phyloP scores from a whole-genome alignment of 1,284 basidiomycete genomes.

The Leccinum solheimii region DNA sequence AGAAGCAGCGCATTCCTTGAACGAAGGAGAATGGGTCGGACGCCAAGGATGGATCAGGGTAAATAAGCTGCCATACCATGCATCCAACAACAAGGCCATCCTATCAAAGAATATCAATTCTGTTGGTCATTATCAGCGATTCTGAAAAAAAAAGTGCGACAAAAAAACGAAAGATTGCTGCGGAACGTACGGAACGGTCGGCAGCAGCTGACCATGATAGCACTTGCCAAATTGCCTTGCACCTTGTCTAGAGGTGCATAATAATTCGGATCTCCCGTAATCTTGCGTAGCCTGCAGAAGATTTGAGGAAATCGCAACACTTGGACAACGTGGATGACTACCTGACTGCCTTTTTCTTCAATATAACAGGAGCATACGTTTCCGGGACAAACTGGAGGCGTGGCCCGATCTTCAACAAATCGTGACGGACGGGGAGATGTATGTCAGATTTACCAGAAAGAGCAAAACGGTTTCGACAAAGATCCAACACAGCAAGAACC shows the following conservation, averaged over 20 bases:
- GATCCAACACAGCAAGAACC: conserved; percentile 64
- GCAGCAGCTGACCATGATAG: conserved; percentile 56
- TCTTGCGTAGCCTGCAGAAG: conserved; percentile 38
- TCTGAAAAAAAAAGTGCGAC: not conserved
- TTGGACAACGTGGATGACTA: not conserved
- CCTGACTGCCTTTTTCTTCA: conserved; percentile 54
- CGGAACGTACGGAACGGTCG: conserved; percentile 68
- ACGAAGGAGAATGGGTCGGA: not conserved
- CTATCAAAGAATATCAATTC: conserved; percentile 69
- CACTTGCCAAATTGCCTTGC: conserved; percentile 41
- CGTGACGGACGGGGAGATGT: not conserved
- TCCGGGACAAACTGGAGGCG: conserved; percentile 62
- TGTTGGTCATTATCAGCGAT: conserved; percentile 30
- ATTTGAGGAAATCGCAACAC: not conserved
- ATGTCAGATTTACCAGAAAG: conserved; percentile 42
- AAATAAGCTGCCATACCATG: conserved; percentile 39
- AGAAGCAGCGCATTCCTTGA: conserved; percentile 55
- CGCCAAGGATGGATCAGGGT: not conserved
- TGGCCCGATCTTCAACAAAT: not conserved
- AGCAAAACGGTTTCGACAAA: conserved; percentile 49
- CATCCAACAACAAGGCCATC: conserved; percentile 73
- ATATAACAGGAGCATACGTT: conserved; percentile 68
- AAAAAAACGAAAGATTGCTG: not conserved
- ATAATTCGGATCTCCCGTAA: conserved; percentile 43
- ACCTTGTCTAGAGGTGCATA: conserved; percentile 37